phyloP scores from a whole-genome alignment of 345 rosid species.

The Punica granatum region DNA sequence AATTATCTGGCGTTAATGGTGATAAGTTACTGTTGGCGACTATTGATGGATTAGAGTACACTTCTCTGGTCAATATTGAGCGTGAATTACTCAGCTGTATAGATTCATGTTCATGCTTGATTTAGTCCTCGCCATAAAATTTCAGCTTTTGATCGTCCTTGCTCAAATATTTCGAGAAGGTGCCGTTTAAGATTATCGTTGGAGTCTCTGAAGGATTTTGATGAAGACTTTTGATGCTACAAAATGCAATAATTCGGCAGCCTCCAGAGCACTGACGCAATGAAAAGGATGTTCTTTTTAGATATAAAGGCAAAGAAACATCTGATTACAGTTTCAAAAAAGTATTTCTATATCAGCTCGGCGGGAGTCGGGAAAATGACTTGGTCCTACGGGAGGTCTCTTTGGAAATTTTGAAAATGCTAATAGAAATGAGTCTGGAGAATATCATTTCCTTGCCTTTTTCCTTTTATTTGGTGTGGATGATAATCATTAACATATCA shows the following conservation, averaged over 20 bases:
- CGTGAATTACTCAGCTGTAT: background rate
- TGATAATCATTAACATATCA: no score
- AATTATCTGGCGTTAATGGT: background rate
- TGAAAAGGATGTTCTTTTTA: background rate
- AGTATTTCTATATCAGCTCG: no score
- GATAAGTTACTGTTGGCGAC: no score
- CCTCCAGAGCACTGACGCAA: background rate
- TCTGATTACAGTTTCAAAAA: background rate
- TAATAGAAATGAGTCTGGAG: no score
- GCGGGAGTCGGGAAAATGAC: no score
- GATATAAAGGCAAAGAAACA: background rate
- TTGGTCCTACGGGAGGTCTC: no score
- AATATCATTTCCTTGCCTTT: no score
- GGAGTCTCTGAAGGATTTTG: background rate
- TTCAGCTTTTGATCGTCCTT: background rate
- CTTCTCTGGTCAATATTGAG: background rate
- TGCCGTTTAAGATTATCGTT: background rate
- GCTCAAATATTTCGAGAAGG: background rate
- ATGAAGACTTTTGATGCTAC: background rate
- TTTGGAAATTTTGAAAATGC: no score
- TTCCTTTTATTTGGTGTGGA: no score
- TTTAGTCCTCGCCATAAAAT: background rate
- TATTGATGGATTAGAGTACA: background rate
- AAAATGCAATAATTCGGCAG: background rate
- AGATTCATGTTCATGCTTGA: background rate